Conservation (phyloP, 495 filamentous ascomycete genomes). For the Talaromyces adpressus region DNA sequence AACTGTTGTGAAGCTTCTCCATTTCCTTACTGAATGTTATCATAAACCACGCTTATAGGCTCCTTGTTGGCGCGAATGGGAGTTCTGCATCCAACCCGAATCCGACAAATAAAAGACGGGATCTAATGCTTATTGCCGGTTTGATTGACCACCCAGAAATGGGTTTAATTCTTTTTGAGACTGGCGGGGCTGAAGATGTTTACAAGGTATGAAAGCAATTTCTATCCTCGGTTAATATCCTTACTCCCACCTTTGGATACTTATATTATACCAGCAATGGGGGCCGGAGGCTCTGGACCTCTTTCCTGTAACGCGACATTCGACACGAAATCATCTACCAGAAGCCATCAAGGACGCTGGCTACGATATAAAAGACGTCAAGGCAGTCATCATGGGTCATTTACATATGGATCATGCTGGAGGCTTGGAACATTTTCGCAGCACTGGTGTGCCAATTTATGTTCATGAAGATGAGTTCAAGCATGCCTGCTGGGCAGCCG, state of each 20-base stretch:
- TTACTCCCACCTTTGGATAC: background rate
- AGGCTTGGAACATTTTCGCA: slow-evolving; percentile 41
- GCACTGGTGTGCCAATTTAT: slow-evolving; percentile 44
- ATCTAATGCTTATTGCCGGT: slow-evolving; percentile 33
- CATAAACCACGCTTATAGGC: background rate
- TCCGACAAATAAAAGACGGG: slow-evolving; percentile 29
- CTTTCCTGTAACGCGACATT: slow-evolving; percentile 38
- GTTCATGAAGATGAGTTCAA: slow-evolving; percentile 46
- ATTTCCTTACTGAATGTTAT: background rate
- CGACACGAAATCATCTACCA: slow-evolving; percentile 32
- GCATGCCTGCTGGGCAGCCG: slow-evolving; percentile 40
- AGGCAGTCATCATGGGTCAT: slow-evolving; percentile 47
- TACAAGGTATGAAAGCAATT: slow-evolving; percentile 15
- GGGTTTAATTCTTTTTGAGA: slow-evolving; percentile 46
- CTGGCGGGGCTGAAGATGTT: slow-evolving; percentile 40
- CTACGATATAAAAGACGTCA: slow-evolving; percentile 43
- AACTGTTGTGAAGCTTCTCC: background rate
- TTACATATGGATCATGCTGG: slow-evolving; percentile 50
- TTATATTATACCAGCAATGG: slow-evolving; percentile 20
- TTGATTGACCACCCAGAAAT: slow-evolving; percentile 42
- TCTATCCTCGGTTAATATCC: slow-evolving; percentile 10
- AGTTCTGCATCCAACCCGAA: slow-evolving; percentile 18
- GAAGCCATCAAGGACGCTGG: slow-evolving; percentile 39
- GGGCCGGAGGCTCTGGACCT: slow-evolving; percentile 32
- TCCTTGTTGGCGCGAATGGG: slow-evolving; percentile 22